Conservation (phyloP, 129 eudicot species). For the Arctium minus region DNA sequence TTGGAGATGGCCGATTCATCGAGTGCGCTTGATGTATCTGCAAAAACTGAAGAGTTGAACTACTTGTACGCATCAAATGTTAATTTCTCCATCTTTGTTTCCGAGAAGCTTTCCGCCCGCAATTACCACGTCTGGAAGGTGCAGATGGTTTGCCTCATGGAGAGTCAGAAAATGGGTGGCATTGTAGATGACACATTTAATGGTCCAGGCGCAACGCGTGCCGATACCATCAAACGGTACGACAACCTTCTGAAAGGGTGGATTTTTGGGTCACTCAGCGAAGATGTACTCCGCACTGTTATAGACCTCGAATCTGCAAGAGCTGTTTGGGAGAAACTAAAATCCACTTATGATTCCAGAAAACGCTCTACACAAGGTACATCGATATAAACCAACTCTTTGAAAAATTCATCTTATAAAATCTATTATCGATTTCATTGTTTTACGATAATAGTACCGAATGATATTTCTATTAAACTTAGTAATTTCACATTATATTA, state of each 20-base stretch:
- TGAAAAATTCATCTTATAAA: no score
- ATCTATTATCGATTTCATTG: no score
- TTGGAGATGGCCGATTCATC: neutral
- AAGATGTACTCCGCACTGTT: neutral
- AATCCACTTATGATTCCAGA: no score
- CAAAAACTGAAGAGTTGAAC: neutral
- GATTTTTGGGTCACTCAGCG: conserved; percentile 5
- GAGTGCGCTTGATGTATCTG: neutral
- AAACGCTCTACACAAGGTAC: no score
- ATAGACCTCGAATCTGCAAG: neutral
- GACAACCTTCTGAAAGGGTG: conserved; percentile 6
- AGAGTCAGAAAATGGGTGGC: neutral
- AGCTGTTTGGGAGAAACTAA: neutral
- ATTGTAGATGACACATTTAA: neutral
- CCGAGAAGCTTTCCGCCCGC: neutral
- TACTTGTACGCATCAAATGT: conserved; percentile 5
- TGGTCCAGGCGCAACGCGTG: neutral
- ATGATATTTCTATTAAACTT: no score
- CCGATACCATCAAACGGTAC: neutral
- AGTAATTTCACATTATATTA: no score
- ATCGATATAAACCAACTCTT: no score
- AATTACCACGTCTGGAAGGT: neutral
- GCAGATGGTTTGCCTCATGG: conserved; percentile 8
- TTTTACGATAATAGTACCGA: no score
- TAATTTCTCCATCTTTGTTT: conserved; percentile 3